phyloP scores from a whole-genome alignment of 2,329 filamentous ascomycete genomes.

The Colletotrichum musae region DNA sequence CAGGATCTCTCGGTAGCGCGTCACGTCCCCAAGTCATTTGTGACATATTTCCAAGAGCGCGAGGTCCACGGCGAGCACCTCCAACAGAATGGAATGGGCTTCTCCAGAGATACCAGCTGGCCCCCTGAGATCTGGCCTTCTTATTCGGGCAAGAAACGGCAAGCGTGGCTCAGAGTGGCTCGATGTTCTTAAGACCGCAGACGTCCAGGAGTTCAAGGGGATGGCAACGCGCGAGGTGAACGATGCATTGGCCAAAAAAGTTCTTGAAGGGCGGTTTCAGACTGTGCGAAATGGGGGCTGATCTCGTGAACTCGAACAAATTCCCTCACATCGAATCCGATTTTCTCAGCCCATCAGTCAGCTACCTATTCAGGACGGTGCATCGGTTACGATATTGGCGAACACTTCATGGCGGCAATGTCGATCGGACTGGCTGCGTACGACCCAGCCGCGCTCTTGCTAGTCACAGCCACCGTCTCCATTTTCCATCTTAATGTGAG shows the following conservation, averaged over 20 bases:
- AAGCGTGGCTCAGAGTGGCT: slow-evolving; percentile 44
- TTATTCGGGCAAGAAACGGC: slow-evolving; percentile 61
- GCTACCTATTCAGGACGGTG: slow-evolving; percentile 68
- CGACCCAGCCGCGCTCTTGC: slow-evolving; percentile 64
- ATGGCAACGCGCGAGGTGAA: slow-evolving; percentile 56
- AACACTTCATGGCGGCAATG: slow-evolving; percentile 66
- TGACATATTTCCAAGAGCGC: slow-evolving; percentile 62
- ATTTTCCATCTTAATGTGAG: slow-evolving; percentile 64
- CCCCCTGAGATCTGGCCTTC: slow-evolving; percentile 63
- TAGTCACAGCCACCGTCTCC: slow-evolving; percentile 69
- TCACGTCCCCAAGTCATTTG: slow-evolving; percentile 31
- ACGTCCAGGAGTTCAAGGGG: slow-evolving; percentile 37
- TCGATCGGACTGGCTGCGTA: slow-evolving; percentile 69
- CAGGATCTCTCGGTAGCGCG: slow-evolving; percentile 1
- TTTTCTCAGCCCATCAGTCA: slow-evolving; percentile 52
- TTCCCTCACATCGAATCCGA: slow-evolving; percentile 64
- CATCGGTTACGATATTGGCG: slow-evolving; percentile 64
- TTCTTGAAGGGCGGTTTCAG: slow-evolving; percentile 43
- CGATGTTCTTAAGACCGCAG: slow-evolving; percentile 34
- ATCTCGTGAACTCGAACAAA: slow-evolving; percentile 60
- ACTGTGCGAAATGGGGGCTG: slow-evolving; percentile 52
- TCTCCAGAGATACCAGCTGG: slow-evolving; percentile 56
- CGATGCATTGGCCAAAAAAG: slow-evolving; percentile 45
- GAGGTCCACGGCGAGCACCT: slow-evolving; percentile 56
- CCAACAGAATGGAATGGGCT: slow-evolving; percentile 62